phyloP scores from a whole-genome alignment of 495 filamentous ascomycete genomes.

The Xylaria curta region DNA sequence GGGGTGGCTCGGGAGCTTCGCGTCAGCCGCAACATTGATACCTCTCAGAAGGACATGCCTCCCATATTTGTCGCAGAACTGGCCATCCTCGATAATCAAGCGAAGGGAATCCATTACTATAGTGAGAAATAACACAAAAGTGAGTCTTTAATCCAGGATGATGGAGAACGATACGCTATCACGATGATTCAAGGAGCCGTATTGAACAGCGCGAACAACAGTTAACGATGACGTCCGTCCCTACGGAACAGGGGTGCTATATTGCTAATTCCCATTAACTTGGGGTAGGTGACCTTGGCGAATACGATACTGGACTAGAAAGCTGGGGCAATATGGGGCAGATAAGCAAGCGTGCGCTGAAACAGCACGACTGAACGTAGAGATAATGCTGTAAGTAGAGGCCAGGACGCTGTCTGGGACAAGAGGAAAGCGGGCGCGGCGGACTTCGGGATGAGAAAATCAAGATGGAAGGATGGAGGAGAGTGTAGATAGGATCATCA shows the following conservation, averaged over 20 bases:
- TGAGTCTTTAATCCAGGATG: neutral
- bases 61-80: conserved; percentile 70
- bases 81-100: conserved; percentile 80
- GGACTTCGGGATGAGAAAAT: neutral
- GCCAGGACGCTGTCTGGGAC: neutral
- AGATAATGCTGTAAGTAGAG: neutral
- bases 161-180: neutral
- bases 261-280: conserved; percentile 8
- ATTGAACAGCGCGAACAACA: neutral
- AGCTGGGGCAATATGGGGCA: conserved; percentile 12
- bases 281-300: neutral
- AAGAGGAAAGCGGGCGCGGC: neutral
- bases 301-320: neutral
- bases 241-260: neutral
- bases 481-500: neutral
- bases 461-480: neutral
- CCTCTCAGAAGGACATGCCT: conserved; percentile 64
- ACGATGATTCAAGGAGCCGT: neutral
- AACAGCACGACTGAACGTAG: neutral
- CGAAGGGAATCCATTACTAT: conserved; percentile 54
- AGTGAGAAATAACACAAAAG: neutral
- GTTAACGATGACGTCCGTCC: conserved; percentile 12
- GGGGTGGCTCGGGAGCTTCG: conserved; percentile 74
- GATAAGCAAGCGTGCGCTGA: neutral
- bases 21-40: conserved; percentile 70